These are phyloP conservation scores for Anaeromyces robustus DNA, from an alignment of 192 early-diverging fungal species.

Conservation along the genomic window DNA sequence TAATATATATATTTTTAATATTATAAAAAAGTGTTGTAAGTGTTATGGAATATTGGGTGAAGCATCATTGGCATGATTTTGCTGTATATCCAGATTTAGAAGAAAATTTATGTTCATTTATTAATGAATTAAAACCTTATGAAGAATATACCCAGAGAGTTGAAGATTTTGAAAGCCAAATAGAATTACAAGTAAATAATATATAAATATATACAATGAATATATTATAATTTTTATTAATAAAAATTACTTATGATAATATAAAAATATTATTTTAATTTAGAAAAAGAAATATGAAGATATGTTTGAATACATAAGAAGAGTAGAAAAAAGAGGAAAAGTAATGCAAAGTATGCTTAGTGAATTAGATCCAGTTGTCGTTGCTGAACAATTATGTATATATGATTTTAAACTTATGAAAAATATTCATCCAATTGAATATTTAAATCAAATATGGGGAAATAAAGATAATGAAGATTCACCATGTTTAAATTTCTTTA, in stretches of 20 bases:
- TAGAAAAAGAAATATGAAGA: constrained; percentile 26
- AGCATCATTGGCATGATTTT: constrained; percentile 43
- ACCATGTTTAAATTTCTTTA: constrained; percentile 34
- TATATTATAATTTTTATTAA: no score
- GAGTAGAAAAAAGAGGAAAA: constrained; percentile 27
- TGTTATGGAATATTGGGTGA: constrained; percentile 24
- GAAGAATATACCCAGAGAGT: background rate
- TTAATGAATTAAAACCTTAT: constrained; percentile 11
- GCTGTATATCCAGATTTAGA: constrained; percentile 22
- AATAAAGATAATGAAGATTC: constrained; percentile 23
- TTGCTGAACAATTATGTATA: constrained; percentile 35
- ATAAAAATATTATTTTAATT: no score
- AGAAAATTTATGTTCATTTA: constrained; percentile 22
- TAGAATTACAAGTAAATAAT: constrained; percentile 17
- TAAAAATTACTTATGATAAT: no score
- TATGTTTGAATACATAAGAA: constrained; percentile 24
- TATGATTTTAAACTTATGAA: constrained; percentile 34
- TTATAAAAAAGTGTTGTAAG: constrained; percentile 16
- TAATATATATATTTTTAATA: no score
- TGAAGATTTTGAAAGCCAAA: constrained; percentile 13
- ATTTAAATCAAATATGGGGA: constrained; percentile 40
- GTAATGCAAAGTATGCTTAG: constrained; percentile 29
- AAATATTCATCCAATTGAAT: constrained; percentile 47
- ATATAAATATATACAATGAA: background rate
- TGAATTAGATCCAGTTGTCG: constrained; percentile 22